Base-by-base conservation (phyloP, 768 basidiomycete species). In the Lyophyllum shimeji region DNA sequence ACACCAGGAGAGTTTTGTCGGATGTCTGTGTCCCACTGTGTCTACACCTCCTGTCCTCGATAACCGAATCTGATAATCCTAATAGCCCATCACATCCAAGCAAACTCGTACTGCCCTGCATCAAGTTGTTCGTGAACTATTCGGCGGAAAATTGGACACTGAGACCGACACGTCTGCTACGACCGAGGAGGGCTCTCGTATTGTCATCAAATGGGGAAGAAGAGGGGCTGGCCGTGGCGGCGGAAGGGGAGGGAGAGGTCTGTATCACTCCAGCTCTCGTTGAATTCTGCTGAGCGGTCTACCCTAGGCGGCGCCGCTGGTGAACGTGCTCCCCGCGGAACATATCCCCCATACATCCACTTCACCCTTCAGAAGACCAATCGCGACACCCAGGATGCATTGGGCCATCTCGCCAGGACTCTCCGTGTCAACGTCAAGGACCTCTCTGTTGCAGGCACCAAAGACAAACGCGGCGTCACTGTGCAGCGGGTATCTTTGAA, bases 361-460 rank as follows among this genome's bases (percentile, higher is more conserved):
- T 97, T 98, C 70, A 97, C 93, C 1, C 74, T 99, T 31, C 95
- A 96, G 67, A 99, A 99, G 73, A 92, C 95, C 20, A 99, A 99
- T 67, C 87, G 97, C 43, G 97, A 99, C 66, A 97, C 94, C 2
- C 95, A 97, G 66, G 97, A 98, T 66, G 93, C 93, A 1, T 82
- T 99, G 20, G 79, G 83, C 1, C 79, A 95, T 63, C 74, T 99
- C 29, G 78, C 91, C 17, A 86, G 94, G 13, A 78, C 81, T 27
- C 76, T 98, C n/a, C 86, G 89, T 58, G 84, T 87, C 56, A 83
- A 77, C 21, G 69, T 85, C 48, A 94, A 90, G 71, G 93, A 96
- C 65, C 77, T 99, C 7, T 84, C 87, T 21, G 89, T 95, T 23
- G 93, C 95, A 3, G 97, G 97, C 0, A 99, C 97, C 7, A 99